A percentile compares a stretch with the other conserved stretches of the same genome.
Evolutionary conservation across 2,329 filamentous ascomycete species (phyloP).

Genomic region (Fusarium sp.): DNA sequence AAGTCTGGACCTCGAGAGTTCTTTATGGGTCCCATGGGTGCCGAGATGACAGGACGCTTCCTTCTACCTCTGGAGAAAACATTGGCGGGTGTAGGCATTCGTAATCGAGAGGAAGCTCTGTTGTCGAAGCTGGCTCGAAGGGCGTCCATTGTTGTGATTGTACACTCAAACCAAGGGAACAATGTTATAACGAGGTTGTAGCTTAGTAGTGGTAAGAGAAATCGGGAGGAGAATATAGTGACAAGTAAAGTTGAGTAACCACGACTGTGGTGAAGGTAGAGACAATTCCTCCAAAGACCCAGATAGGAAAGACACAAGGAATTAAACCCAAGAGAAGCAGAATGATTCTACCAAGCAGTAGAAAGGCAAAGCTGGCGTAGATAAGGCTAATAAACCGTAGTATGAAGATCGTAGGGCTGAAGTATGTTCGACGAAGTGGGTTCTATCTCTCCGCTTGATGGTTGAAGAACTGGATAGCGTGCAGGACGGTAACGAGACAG

Average conservation of each 20-base stretch:
- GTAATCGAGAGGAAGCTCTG: constrained; percentile 20
- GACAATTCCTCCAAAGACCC: not conserved
- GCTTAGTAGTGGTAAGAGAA: not conserved
- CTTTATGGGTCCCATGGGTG: constrained; percentile 56
- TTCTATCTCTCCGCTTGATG: not conserved
- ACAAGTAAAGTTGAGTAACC: not conserved
- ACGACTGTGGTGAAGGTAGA: not conserved
- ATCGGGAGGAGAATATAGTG: no score
- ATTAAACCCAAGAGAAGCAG: not conserved
- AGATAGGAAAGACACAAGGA: not conserved
- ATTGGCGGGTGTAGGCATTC: constrained; percentile 34
- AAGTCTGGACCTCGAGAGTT: constrained; percentile 55
- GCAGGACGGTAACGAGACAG: not conserved
- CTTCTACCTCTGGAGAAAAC: constrained; percentile 33
- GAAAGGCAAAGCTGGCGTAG: not conserved
- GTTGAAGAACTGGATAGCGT: not conserved
- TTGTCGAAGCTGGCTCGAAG: constrained; percentile 24
- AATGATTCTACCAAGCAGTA: not conserved
- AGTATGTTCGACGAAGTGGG: not conserved
- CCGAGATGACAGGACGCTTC: constrained; percentile 52
- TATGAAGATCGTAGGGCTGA: not conserved
- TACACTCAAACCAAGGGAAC: not conserved
- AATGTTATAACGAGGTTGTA: not conserved
- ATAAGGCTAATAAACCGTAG: not conserved
- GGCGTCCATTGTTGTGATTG: constrained; percentile 37